phyloP scores from a whole-genome alignment of 2,329 filamentous ascomycete genomes.

The Xylariaceae sp. region DNA sequence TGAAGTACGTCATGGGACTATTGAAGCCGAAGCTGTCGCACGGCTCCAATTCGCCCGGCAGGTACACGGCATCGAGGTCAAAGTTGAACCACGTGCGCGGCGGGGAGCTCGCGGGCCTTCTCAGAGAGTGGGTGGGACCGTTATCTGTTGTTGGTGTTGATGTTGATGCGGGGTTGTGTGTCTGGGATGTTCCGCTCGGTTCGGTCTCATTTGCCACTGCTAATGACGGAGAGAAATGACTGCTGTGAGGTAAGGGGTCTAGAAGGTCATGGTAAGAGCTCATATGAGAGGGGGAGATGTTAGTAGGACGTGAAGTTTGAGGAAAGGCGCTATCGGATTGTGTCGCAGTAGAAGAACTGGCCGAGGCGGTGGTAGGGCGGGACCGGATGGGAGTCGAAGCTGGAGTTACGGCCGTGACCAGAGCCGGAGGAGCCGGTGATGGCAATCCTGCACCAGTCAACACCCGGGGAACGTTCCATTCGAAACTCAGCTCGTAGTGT shows the following conservation, averaged over 20 bases:
- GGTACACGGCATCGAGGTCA: slow-evolving; percentile 40
- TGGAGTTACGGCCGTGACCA: neutral
- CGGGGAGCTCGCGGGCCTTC: slow-evolving; percentile 30
- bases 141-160: neutral
- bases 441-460: slow-evolving; percentile 22
- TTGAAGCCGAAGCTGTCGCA: slow-evolving; percentile 43
- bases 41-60: slow-evolving; percentile 45
- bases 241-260: neutral
- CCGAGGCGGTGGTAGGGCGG: neutral
- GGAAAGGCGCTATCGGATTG: neutral
- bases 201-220: neutral
- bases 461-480: slow-evolving; percentile 41
- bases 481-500: slow-evolving; percentile 43
- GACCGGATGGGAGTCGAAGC: neutral
- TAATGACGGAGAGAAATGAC: neutral
- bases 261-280: slow-evolving; percentile 15
- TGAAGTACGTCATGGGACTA: slow-evolving; percentile 45
- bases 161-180: neutral
- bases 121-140: neutral
- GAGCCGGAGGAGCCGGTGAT: slow-evolving; percentile 10
- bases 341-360: neutral
- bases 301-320: neutral
- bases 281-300: neutral
- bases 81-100: slow-evolving; percentile 46
- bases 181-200: neutral